Evolutionary conservation across 2,329 filamentous ascomycete genomes (phyloP), one percentile per base, ranked within the genome.

Genomic region (Lasiodiplodia theobromae): DNA sequence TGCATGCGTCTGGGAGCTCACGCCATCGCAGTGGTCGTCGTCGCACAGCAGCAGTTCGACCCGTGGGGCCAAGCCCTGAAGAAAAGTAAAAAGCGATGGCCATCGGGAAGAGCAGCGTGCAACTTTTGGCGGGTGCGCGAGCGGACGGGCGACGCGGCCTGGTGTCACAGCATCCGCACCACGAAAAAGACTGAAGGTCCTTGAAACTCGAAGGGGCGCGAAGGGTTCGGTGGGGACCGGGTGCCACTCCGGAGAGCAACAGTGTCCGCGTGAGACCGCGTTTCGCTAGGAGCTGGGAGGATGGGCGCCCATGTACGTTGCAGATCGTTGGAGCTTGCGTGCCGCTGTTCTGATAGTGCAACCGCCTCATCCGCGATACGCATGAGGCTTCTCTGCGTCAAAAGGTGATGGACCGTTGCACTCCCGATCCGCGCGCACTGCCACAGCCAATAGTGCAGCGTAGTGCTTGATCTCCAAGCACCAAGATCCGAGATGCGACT

Each of bases 21-120:
- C 47, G 47, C 47, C 44, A 21, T 34, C 31, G 31, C 7, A 34
- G 23, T 63, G 3, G 18, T 8, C 11, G 14, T 14, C 10, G 60
- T 64, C 47, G 44, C 60, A 64, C 60, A 38, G 47, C 60, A 38
- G 51, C 44, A 47, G 44, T 21, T 47, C n/a, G n/a, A 47, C 44
- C 44, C 44, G n/a, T 16, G 16, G 38, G n/a, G 37, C 25, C 8
- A n/a, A 18, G 47, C 60, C 60, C 28, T 64, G 60, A 64, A 52
- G 60, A 64, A 64, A 64, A 38, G 47, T 31, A 38, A 64, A 34
- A 49, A 21, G 28, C n/a, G 40, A 21, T 14, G 25, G 21, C 12
- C 44, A 47, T 25, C 14, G 57, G 38, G 37, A 47, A 31, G n/a
- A 5, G 57, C 21, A 21, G 54, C 37, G 40, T 58, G 54, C 4